Evolutionary conservation across 129 eudicot genomes (phyloP).

Genomic region (Flaveria bidentis): DNA sequence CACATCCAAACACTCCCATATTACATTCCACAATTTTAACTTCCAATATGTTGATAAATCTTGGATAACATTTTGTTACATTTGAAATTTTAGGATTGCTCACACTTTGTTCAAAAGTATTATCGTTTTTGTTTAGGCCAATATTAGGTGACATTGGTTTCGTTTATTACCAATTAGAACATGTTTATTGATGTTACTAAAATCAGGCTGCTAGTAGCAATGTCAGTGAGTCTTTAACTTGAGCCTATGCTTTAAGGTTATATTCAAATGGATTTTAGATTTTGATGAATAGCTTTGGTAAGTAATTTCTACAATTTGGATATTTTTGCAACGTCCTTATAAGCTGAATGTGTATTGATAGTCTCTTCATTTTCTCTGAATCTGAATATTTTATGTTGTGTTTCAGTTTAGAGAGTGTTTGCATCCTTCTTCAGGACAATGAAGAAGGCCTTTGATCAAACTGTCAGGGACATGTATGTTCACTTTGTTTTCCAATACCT

Average conservation of each 20-base stretch:
- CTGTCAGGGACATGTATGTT: conserved; percentile 86
- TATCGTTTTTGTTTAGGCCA: conserved; percentile 1
- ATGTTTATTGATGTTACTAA: not conserved
- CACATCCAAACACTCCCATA: conserved; percentile 14
- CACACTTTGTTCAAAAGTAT: conserved; percentile 14
- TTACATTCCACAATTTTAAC: not conserved
- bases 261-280: not conserved
- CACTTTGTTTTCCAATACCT: not conserved
- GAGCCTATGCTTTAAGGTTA: not conserved
- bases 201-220: conserved; percentile 12
- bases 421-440: conserved; percentile 48
- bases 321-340: conserved; percentile 4
- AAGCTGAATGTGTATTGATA: not conserved
- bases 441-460: conserved; percentile 97
- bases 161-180: not conserved
- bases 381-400: not conserved
- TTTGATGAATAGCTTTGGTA: not conserved
- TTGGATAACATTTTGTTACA: not conserved
- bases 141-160: conserved; percentile 2
- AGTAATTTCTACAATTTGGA: not conserved
- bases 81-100: not conserved
- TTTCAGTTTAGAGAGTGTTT: conserved; percentile 31
- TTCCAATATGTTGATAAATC: not conserved
- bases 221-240: not conserved
- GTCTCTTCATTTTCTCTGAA: not conserved